Evolutionary conservation across 2,329 filamentous ascomycete species (phyloP).

Genomic region (Colletotrichum brevisporum): DNA sequence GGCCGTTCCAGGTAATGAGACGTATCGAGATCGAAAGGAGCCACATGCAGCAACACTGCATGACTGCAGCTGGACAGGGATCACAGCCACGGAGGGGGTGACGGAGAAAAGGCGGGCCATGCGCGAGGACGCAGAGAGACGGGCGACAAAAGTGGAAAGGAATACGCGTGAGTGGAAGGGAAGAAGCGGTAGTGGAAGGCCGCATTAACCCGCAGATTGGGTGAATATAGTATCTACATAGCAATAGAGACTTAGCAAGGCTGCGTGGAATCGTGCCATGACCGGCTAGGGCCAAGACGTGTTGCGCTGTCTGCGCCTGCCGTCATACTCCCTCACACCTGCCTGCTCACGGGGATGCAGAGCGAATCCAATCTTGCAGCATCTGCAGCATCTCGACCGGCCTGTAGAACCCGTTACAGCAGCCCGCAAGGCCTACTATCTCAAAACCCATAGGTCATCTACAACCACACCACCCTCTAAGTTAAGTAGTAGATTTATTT

Average conservation of each 20-base stretch:
- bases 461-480: too few relatives aligned
- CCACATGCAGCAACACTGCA: background rate
- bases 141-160: too few relatives aligned
- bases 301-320: background rate
- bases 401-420: constrained; percentile 32
- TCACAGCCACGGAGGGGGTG: background rate
- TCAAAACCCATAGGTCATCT: too few relatives aligned
- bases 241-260: background rate
- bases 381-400: constrained; percentile 25
- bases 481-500: too few relatives aligned
- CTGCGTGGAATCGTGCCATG: background rate
- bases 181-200: too few relatives aligned
- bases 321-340: background rate
- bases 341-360: background rate
- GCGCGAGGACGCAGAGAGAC: too few relatives aligned
- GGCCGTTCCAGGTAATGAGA: background rate
- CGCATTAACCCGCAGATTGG: too few relatives aligned
- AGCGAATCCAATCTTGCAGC: background rate
- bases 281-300: background rate
- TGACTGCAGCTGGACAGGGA: background rate
- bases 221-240: too few relatives aligned
- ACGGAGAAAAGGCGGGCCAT: too few relatives aligned
- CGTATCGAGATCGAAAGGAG: constrained; percentile 9
- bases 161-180: too few relatives aligned
- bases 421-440: too few relatives aligned